Evolutionary conservation across 345 rosid genomes (phyloP).

Genomic region (Erodium maritimum): DNA sequence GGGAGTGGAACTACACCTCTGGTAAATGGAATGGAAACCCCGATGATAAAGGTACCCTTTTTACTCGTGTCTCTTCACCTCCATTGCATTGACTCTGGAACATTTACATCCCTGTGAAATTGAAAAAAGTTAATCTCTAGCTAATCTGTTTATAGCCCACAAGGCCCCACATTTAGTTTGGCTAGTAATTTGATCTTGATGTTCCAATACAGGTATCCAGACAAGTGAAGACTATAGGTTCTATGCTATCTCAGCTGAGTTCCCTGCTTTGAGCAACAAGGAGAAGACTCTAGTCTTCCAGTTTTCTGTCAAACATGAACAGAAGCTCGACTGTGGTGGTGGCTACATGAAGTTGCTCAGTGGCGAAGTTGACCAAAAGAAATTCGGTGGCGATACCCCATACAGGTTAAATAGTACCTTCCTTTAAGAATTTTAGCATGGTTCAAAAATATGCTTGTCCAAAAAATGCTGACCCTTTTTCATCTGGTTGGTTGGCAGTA

Average conservation of each 20-base stretch:
- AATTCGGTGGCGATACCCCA: constrained; percentile 93
- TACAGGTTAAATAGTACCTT: constrained; percentile 43
- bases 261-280: constrained; percentile 87
- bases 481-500: constrained; percentile 38
- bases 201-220: constrained; percentile 60
- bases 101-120: neutral
- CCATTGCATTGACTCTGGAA: too few species aligned
- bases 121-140: neutral
- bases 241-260: constrained; percentile 94
- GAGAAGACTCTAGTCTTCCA: constrained; percentile 87
- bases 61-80: neutral
- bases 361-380: constrained; percentile 79
- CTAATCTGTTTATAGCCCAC: neutral
- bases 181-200: neutral
- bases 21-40: constrained; percentile 92
- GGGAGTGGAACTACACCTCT: constrained; percentile 85
- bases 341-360: constrained; percentile 98
- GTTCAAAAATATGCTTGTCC: neutral
- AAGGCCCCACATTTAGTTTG: neutral
- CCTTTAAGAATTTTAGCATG: neutral
- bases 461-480: neutral
- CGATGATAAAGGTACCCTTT: constrained; percentile 62
- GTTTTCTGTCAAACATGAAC: constrained; percentile 96
- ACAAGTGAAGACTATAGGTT: constrained; percentile 96
- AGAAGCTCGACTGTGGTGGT: constrained; percentile 99